Conservation (phyloP, 2,329 filamentous ascomycete genomes). For the Albifimbria verrucaria region DNA sequence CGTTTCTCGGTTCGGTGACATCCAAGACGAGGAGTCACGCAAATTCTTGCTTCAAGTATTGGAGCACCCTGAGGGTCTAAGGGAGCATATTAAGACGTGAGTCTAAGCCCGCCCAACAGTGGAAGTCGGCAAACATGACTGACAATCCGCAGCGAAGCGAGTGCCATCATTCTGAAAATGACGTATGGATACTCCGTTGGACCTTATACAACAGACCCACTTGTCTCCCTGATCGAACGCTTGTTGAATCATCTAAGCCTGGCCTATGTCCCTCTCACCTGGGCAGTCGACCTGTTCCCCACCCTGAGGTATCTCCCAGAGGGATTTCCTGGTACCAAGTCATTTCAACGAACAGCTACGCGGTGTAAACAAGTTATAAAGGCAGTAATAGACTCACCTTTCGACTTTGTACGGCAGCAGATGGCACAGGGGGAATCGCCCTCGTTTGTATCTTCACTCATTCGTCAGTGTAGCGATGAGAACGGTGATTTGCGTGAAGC, state of each 20-base stretch:
- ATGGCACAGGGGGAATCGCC: slow-evolving; percentile 15
- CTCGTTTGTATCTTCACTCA: slow-evolving; percentile 23
- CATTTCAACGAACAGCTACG: slow-evolving; percentile 25
- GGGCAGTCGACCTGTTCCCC: slow-evolving; percentile 29
- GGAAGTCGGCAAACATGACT: background rate
- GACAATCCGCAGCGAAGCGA: slow-evolving; percentile 18
- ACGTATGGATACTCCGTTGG: slow-evolving; percentile 29
- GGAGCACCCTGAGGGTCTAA: slow-evolving; percentile 14
- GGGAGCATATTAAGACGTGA: slow-evolving; percentile 24
- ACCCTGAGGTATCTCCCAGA: slow-evolving; percentile 23
- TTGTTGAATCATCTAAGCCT: slow-evolving; percentile 24
- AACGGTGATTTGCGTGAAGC: slow-evolving; percentile 5
- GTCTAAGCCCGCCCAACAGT: slow-evolving; percentile 1
- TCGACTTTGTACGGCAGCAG: slow-evolving; percentile 23
- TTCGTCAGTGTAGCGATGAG: slow-evolving; percentile 12
- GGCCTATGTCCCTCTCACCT: slow-evolving; percentile 24
- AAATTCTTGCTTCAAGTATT: slow-evolving; percentile 19
- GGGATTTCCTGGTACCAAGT: slow-evolving; percentile 22
- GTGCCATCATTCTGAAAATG: slow-evolving; percentile 22
- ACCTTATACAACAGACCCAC: slow-evolving; percentile 21
- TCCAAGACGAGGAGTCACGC: slow-evolving; percentile 22
- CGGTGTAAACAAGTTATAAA: slow-evolving; percentile 18
- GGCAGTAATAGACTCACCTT: slow-evolving; percentile 20
- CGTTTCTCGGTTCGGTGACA: slow-evolving; percentile 10
- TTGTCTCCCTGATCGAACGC: slow-evolving; percentile 24